Evolutionary conservation across 2,329 filamentous ascomycete genomes (phyloP).

Genomic region (Colletotrichum truncatum): DNA sequence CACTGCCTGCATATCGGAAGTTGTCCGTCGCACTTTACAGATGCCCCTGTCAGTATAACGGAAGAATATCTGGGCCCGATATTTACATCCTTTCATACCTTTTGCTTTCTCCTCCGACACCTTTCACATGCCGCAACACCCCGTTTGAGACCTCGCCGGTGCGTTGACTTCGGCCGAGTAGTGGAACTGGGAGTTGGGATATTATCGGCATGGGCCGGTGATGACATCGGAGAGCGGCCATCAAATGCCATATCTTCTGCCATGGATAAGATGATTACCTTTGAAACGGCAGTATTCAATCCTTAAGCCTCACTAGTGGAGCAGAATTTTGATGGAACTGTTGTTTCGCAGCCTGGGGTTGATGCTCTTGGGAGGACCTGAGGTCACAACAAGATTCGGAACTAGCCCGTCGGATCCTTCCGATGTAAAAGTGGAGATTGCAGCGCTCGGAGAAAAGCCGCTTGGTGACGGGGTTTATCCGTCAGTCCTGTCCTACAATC

Average conservation of each 20-base stretch:
- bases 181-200: background rate
- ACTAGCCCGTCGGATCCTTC: slow-evolving; percentile 1
- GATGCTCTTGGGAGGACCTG: background rate
- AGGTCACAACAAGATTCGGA: background rate
- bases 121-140: slow-evolving; percentile 19
- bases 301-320: fast-evolving
- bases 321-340: background rate
- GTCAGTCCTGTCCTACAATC: background rate
- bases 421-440: background rate
- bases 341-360: background rate
- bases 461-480: background rate
- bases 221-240: background rate
- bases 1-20: slow-evolving; percentile 18
- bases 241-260: background rate
- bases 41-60: background rate
- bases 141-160: slow-evolving; percentile 14
- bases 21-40: slow-evolving; percentile 18
- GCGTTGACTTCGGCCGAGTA: background rate
- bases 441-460: background rate
- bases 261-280: background rate
- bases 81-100: background rate
- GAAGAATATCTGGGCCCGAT: background rate
- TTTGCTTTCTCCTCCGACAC: slow-evolving; percentile 23
- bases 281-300: background rate
- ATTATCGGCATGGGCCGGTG: slow-evolving; percentile 3